Conservation (phyloP, 768 basidiomycete genomes). For the Leccinum truebloodii region DNA sequence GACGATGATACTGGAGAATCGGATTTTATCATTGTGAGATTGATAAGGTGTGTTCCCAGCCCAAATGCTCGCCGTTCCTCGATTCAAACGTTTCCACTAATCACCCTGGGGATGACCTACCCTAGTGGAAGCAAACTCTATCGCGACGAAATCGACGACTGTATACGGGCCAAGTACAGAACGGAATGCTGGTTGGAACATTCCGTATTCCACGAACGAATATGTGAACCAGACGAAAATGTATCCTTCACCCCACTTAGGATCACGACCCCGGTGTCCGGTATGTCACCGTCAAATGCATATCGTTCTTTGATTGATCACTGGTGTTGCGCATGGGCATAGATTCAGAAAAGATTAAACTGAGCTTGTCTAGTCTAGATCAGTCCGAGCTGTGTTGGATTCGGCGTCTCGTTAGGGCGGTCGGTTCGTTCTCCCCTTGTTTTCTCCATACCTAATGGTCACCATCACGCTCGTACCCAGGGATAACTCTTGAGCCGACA, state of each 20-base stretch:
- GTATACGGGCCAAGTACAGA: constrained; percentile 56
- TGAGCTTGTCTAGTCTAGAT: constrained; percentile 70
- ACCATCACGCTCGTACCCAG: constrained; percentile 33
- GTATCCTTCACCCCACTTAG: constrained; percentile 68
- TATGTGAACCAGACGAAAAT: constrained; percentile 68
- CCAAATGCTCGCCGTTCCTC: background rate
- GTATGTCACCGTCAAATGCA: constrained; percentile 34
- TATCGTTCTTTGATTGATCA: background rate
- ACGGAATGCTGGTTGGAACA: constrained; percentile 95
- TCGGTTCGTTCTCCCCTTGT: constrained; percentile 16
- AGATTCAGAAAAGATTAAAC: constrained; percentile 49
- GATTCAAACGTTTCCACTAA: background rate
- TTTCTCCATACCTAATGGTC: background rate
- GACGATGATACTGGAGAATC: constrained; percentile 49
- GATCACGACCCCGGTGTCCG: constrained; percentile 56
- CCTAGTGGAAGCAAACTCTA: constrained; percentile 71
- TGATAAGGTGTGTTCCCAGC: constrained; percentile 58
- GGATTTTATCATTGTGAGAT: constrained; percentile 68
- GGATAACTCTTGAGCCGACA: constrained; percentile 52
- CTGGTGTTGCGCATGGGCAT: background rate
- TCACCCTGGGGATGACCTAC: background rate
- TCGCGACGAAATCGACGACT: constrained; percentile 51
- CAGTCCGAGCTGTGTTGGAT: constrained; percentile 67
- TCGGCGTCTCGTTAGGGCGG: constrained; percentile 31
- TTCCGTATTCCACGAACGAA: constrained; percentile 74